Evolutionary conservation across 23 red algal genomes (phyloP), one percentile per base, ranked within the genome.

Genomic region (Gracilaria gracilis): DNA sequence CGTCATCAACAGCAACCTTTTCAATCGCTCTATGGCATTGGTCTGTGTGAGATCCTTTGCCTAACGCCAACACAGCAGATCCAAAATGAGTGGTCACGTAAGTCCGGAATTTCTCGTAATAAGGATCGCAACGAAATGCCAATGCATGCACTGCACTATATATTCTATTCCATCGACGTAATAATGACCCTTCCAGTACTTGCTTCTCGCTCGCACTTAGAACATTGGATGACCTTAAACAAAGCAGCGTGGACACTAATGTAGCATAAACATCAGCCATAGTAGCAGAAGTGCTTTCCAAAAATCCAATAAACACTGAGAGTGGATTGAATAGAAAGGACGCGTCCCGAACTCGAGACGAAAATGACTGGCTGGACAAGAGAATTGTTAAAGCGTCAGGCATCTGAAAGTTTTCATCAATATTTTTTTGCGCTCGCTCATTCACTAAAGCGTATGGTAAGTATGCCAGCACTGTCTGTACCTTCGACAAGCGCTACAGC

Each of bases 61-160:
- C 32, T 9, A 67, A 24, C 17, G 33, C 62, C 32, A 67, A 67
- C 16, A 36, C 1, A 5, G 62, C 27, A 13, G 62, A 5, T 9
- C 62, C 62, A 67, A 67, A 67, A 36, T 33, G 62, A 9, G 32
- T 29, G 6, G 62, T 19, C 5, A 67, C 33, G 32, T 67, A 36
- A 24, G 4, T 67, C 4, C 62, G 62, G 33, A 67, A 67, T 0
- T 67, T 24, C 33, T 13, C 0, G 13, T 67, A 67, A 17, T 67
- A 67, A 33, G 74, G 6, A 49, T 79, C 74, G 27, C 74, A 79
- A 14, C 49, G 74, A 79, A 79, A 79, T 3, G 74, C 74, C 49
- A 79, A 79, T 1, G 74, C 29, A 38, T 48, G 36, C 27, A 36
- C 74, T 36, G 74, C 36, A 35, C 7, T 79, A 38, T 79, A 79